Evolutionary conservation across 2,329 filamentous ascomycete genomes (phyloP), one percentile per base, ranked within the genome.

Genomic region (Aspergillus sp.): DNA sequence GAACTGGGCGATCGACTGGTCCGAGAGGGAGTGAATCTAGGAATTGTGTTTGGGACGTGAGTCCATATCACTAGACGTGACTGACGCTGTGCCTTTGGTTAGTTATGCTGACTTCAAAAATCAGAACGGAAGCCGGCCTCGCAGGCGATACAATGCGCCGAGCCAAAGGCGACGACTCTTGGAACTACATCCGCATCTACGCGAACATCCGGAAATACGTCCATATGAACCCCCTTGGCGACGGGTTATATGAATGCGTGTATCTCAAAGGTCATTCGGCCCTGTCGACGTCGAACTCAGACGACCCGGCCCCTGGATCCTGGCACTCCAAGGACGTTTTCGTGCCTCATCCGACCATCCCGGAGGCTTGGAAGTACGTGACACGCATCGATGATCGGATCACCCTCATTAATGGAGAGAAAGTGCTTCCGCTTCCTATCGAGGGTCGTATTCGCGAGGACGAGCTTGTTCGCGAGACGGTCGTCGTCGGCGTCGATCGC

Each of bases 351-450:
- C 50, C 55, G 2, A 49, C 14, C 6, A 42, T 55, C 26, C 47
- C 49, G 3, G 75, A 69, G 26, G 60, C 65, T 6, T 57, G 69
- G 3, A 63, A 69, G 1, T 54, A 62, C n/a, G 49, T 32, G 0
- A 53, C 56, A 0, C 69, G 73, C 50, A 68, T 73, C 20, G 55
- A 63, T 36, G 55, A 63, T n/a, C 56, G 60, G 7, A 57, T 63
- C 16, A 47, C 39, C 0, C 66, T 68, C 2, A 65, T 68, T n/a
- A 52, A 57, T 42, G 16, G 46, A 5, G 61, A 64, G 20, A 61
- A 58, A n/a, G 49, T 57, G 14, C 55, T 52, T 16, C 55, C 55
- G 6, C 31, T 52, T 2, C 47, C 49, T 7, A 57, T 57, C 4
- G 49, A 57, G 20, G 47, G 49, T 3, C 18, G 24, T 2, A 50